Evolutionary conservation across 2,329 filamentous ascomycete species (phyloP).

Genomic region (Claviceps sp.): DNA sequence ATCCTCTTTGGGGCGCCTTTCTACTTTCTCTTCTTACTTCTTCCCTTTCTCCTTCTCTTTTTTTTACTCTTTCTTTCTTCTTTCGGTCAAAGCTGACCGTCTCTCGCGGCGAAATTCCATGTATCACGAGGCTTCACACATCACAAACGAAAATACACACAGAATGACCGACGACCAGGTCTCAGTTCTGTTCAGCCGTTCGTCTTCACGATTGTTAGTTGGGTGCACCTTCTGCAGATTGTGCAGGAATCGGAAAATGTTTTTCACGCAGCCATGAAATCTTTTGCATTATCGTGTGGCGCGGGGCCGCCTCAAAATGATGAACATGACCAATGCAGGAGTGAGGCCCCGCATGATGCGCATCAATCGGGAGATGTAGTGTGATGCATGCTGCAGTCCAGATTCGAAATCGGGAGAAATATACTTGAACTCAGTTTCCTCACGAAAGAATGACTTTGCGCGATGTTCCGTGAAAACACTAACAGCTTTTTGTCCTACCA

Average conservation of each 20-base stretch:
- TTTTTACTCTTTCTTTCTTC: neutral
- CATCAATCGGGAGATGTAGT: neutral
- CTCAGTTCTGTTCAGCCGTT: neutral
- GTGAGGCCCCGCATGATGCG: neutral
- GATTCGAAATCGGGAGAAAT: neutral
- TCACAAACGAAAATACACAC: neutral
- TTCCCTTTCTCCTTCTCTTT: neutral
- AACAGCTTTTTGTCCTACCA: neutral
- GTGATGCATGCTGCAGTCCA: neutral
- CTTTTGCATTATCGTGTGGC: neutral
- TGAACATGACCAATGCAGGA: neutral
- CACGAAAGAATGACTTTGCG: neutral
- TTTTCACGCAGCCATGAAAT: neutral
- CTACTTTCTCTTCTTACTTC: neutral
- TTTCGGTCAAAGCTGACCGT: neutral
- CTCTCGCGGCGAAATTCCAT: neutral
- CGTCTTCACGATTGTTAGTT: neutral
- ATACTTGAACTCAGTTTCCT: neutral
- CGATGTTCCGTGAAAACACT: neutral
- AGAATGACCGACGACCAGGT: neutral
- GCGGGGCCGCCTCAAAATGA: neutral
- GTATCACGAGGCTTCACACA: neutral
- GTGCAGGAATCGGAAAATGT: neutral
- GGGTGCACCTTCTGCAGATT: neutral
- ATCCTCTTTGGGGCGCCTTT: neutral